phyloP scores from a whole-genome alignment of 2,329 filamentous ascomycete species.

The Periconia digitata region DNA sequence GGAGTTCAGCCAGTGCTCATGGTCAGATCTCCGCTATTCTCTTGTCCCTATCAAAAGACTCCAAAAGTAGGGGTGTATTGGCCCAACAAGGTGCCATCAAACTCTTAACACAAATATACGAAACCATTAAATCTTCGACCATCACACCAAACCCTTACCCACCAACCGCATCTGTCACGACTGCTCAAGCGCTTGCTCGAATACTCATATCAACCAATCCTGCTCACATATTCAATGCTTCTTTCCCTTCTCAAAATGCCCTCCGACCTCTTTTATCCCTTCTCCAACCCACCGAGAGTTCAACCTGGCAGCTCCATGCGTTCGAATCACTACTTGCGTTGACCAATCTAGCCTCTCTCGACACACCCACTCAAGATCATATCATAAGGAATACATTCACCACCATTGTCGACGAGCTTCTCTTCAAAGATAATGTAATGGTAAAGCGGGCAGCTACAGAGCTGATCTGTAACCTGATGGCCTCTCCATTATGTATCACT shows the following conservation, averaged over 20 bases:
- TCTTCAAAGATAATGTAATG: constrained; percentile 73
- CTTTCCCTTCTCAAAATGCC: constrained; percentile 72
- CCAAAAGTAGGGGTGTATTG: constrained; percentile 73
- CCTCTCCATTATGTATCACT: constrained; percentile 65
- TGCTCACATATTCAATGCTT: constrained; percentile 77
- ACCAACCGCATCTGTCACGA: constrained; percentile 50
- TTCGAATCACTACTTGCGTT: constrained; percentile 91
- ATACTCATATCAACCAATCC: constrained; percentile 88
- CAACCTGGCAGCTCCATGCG: constrained; percentile 73
- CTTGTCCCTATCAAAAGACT: constrained; percentile 73
- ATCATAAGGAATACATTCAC: constrained; percentile 76
- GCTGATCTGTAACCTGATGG: constrained; percentile 86
- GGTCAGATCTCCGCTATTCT: constrained; percentile 75
- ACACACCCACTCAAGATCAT: constrained; percentile 62
- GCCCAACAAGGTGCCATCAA: constrained; percentile 94
- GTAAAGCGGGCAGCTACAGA: constrained; percentile 84
- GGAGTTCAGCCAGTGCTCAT: constrained; percentile 69
- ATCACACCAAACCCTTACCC: constrained; percentile 34
- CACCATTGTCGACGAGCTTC: constrained; percentile 73
- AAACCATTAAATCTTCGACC: constrained; percentile 53
- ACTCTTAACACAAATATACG: constrained; percentile 73
- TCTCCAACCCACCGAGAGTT: constrained; percentile 62
- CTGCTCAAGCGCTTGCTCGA: constrained; percentile 79
- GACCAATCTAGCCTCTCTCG: constrained; percentile 83
- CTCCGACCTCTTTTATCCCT: constrained; percentile 79